These are phyloP conservation scores for Alternaria longipes DNA, from an alignment of 2,329 filamentous ascomycete species.

Conservation along the genomic window DNA sequence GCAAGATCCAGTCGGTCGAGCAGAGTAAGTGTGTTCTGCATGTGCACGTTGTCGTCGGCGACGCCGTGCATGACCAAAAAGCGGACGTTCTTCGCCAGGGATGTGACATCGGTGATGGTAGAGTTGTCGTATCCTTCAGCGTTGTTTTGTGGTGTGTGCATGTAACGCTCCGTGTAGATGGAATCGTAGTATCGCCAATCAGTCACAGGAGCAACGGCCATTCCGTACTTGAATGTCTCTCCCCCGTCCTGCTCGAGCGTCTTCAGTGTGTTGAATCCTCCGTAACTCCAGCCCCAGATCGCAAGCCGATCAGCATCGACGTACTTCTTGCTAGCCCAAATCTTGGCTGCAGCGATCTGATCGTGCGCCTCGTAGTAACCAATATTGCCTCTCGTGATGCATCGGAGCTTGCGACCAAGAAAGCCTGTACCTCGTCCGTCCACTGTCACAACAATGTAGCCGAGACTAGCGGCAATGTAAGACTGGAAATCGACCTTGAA, in stretches of 20 bases:
- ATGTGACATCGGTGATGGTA: slow-evolving; percentile 76
- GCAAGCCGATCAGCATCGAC: slow-evolving; percentile 83
- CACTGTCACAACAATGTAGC: slow-evolving; percentile 93
- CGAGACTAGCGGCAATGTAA: slow-evolving; percentile 83
- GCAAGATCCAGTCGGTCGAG: slow-evolving; percentile 86
- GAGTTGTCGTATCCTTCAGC: slow-evolving; percentile 77
- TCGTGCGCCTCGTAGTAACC: slow-evolving; percentile 86
- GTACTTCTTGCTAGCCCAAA: slow-evolving; percentile 82
- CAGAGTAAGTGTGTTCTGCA: slow-evolving; percentile 90
- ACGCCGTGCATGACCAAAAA: slow-evolving; percentile 96
- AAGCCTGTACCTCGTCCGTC: slow-evolving; percentile 94
- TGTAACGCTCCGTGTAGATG: slow-evolving; percentile 95
- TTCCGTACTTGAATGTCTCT: slow-evolving; percentile 91
- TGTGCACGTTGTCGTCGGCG: slow-evolving; percentile 97
- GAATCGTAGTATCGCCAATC: slow-evolving; percentile 96
- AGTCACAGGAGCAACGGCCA: slow-evolving; percentile 98
- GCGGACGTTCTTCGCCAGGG: slow-evolving; percentile 78
- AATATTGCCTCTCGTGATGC: slow-evolving; percentile 82
- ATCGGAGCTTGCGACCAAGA: slow-evolving; percentile 83
- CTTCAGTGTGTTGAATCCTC: slow-evolving; percentile 94
- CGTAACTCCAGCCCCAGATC: slow-evolving; percentile 99
- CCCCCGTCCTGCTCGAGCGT: slow-evolving; percentile 92
- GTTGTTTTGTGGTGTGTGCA: slow-evolving; percentile 92
- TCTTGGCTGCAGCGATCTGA: slow-evolving; percentile 88
- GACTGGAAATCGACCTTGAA: slow-evolving; percentile 91